Percentiles rank a stretch among this genome's conserved stretches.
Conservation (phyloP, 768 basidiomycete species). For the Hypholoma sublateritium region DNA sequence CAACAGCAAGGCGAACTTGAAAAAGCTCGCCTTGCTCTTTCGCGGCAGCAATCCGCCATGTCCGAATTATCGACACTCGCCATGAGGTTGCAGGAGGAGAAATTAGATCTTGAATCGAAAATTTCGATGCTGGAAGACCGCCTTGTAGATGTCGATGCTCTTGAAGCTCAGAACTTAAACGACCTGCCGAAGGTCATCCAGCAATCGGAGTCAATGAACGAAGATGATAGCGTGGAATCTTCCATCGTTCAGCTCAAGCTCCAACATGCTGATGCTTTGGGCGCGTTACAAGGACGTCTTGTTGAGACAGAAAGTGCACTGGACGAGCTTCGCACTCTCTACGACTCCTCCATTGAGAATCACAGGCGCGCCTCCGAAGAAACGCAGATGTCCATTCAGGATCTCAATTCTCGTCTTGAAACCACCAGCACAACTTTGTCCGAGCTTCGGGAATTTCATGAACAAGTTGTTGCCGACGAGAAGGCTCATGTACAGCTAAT, state of each 20-base stretch:
- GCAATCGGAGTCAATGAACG: constrained; percentile 23
- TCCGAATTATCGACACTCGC: constrained; percentile 9
- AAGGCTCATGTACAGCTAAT: constrained; percentile 17
- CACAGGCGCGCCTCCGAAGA: constrained; percentile 34
- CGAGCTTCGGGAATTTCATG: constrained; percentile 22
- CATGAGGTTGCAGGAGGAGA: constrained; percentile 14
- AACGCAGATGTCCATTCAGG: constrained; percentile 24
- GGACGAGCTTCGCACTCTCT: constrained; percentile 30
- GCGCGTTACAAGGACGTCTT: constrained; percentile 35
- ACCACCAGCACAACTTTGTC: constrained; percentile 9
- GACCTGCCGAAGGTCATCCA: constrained; percentile 2
- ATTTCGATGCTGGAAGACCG: constrained; percentile 20
- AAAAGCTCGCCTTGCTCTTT: constrained; percentile 5
- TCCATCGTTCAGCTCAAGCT: constrained; percentile 29
- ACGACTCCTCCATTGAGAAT: constrained; percentile 29
- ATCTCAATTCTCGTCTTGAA: constrained; percentile 20
- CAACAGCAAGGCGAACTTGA: constrained; percentile 14
- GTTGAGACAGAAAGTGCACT: constrained; percentile 32
- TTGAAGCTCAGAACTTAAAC: constrained; percentile 20
- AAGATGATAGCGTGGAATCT: constrained; percentile 5
- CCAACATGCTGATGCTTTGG: constrained; percentile 36
- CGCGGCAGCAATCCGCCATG: constrained; percentile 11
- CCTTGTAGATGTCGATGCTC: no score
- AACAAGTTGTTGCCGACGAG: constrained; percentile 15
- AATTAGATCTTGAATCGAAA: constrained; percentile 19